Evolutionary conservation across 2,329 filamentous ascomycete genomes (phyloP), one percentile per base, ranked within the genome.

Genomic region (Anisogramma anomala): DNA sequence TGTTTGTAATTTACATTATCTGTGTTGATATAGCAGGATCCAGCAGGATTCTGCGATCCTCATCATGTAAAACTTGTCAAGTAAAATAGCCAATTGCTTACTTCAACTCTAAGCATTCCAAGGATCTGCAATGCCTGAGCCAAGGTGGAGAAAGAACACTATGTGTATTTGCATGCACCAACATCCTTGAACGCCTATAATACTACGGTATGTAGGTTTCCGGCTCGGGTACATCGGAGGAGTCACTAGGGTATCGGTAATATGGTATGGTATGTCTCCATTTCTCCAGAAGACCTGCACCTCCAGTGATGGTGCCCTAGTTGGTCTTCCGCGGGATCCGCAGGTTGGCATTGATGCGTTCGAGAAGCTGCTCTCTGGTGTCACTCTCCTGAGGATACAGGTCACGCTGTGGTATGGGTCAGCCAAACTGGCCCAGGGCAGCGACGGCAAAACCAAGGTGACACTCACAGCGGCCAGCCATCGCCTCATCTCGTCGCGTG

Each of bases 391-490:
- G 58, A 1, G 69, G 69, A 32, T 64, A 61, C 11, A 73, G 50
- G 41, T 69, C 67, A 33, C 69, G 57, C 69, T 73, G 45, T 23
- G 11, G 27, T 10, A 15, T 11, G 3, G n/a, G 23, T 36, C 38
- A 48, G 34, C 26, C 5, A 14, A 35, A 19, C 9, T 27, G 40
- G 13, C 10, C 25, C 8, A 25, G 19, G 28, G 8, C n/a, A n/a
- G n/a, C n/a, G n/a, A n/a, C n/a, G n/a, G n/a, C n/a, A n/a, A 14
- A 25, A 43, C 28, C 17, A 31, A 17, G 20, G 28, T 28, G 10
- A 30, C 30, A 68, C 81, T 62, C 72, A 94, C 89, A 53, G 74
- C 75, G 33, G 77, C 76, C 37, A 96, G 66, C 87, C 88, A 96
- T 54, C 79, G 69, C 47, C 77, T 71, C 60, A 94, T 68, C 55